phyloP scores from a whole-genome alignment of 495 filamentous ascomycete species.

The Penicillium bovifimosum region DNA sequence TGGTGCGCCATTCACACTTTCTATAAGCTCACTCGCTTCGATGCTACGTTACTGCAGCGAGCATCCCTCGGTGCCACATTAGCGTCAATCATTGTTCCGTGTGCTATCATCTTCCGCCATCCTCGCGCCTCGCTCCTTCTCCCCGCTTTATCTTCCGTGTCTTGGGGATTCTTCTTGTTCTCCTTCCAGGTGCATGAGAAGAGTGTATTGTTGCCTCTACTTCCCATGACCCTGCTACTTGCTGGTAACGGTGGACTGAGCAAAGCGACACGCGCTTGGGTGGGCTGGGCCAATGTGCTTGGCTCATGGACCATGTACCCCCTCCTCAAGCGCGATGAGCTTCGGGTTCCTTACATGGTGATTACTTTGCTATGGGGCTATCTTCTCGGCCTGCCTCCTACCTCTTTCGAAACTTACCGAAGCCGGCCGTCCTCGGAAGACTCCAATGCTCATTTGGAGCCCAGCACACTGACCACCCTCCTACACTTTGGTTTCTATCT shows the following conservation, averaged over 20 bases:
- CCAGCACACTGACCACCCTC: constrained; percentile 52
- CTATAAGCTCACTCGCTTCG: constrained; percentile 74
- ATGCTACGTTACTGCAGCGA: constrained; percentile 63
- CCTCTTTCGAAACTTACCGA: constrained; percentile 60
- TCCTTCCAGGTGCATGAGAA: constrained; percentile 99
- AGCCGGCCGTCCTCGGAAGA: constrained; percentile 35
- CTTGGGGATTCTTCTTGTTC: constrained; percentile 97
- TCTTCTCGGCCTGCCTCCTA: constrained; percentile 77
- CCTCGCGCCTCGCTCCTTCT: constrained; percentile 74
- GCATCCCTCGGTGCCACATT: constrained; percentile 71
- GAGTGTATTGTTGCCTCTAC: constrained; percentile 81
- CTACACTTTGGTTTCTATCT: constrained; percentile 72
- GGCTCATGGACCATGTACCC: constrained; percentile 94
- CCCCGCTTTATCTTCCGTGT: constrained; percentile 68
- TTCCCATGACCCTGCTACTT: constrained; percentile 85
- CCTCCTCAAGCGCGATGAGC: constrained; percentile 74
- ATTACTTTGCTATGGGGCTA: constrained; percentile 85
- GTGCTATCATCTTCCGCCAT: constrained; percentile 68
- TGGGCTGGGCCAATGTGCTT: constrained; percentile 86
- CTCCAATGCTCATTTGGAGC: constrained; percentile 33
- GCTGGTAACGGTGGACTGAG: constrained; percentile 69
- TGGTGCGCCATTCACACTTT: constrained; percentile 91
- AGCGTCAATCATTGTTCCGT: constrained; percentile 69
- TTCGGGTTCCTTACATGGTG: constrained; percentile 78
- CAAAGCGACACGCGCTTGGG: constrained; percentile 75